Evolutionary conservation across 371 early-diverging fungal genomes (phyloP).

Genomic region (Actinomortierella wolfii): DNA sequence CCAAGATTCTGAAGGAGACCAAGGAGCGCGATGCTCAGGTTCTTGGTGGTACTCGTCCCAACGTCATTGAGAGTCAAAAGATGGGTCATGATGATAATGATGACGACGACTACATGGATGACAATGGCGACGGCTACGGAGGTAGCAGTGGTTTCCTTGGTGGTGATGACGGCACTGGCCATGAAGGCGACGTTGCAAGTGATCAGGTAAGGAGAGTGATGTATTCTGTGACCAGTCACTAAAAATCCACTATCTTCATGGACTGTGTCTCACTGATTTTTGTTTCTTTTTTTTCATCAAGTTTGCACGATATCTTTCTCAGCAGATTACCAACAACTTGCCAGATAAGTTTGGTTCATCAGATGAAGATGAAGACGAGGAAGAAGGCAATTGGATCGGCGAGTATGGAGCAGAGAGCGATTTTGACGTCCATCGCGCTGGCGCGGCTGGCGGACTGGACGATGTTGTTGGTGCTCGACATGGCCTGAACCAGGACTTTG

Average conservation of each 20-base stretch:
- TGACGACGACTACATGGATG: slow-evolving; percentile 52
- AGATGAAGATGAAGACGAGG: slow-evolving; percentile 60
- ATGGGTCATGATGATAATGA: slow-evolving; percentile 32
- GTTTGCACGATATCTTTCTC: slow-evolving; percentile 72
- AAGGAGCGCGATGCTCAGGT: slow-evolving; percentile 87
- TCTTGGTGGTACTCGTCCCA: slow-evolving; percentile 87
- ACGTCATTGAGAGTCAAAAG: slow-evolving; percentile 43
- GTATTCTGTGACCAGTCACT: no score
- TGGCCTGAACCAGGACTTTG: slow-evolving; percentile 22
- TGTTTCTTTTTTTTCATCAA: slow-evolving; percentile 21
- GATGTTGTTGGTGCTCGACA: slow-evolving; percentile 17
- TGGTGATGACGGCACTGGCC: slow-evolving; percentile 52
- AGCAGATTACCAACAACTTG: slow-evolving; percentile 65
- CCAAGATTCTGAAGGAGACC: slow-evolving; percentile 77
- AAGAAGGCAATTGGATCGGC: slow-evolving; percentile 53
- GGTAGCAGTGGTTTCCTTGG: slow-evolving; percentile 50
- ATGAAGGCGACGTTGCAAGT: slow-evolving; percentile 54
- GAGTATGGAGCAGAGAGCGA: slow-evolving; percentile 32
- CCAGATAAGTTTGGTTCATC: slow-evolving; percentile 67
- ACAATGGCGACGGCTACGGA: slow-evolving; percentile 52
- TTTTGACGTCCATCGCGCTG: slow-evolving; percentile 28
- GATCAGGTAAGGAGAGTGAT: slow-evolving; percentile 47
- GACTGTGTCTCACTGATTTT: no score
- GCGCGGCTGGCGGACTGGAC: slow-evolving; percentile 8
- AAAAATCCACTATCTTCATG: no score